Base-by-base conservation (phyloP, 2,329 filamentous ascomycete genomes). In the Xylariaceae sp. region DNA sequence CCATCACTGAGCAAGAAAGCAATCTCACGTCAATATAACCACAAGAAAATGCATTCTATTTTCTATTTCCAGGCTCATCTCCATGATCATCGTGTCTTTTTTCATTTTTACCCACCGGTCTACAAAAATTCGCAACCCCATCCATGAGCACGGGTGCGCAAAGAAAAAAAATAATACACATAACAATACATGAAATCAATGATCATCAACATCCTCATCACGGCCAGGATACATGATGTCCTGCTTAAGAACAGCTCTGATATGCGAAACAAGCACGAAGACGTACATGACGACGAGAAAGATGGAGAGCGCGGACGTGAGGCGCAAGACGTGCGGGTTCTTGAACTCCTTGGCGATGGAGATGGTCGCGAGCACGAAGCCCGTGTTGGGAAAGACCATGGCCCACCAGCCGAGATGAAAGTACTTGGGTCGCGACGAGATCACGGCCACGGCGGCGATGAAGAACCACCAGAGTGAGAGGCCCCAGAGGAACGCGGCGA, bases 341-440 rank as follows among this genome's bases (percentile, higher is more conserved):
- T 72, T 67, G 6, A 85, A 73, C 42, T 77, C 76, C 3, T 77
- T 77, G 0, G 77, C 80, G 18, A 85, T 79, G 5, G 78, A 73
- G 53, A 84, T 82, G 0, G 82, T 84, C 2, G 80, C 80, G 51
- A 86, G 73, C 3, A 79, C 80, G 66, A 85, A 85, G 3, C 83
- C 83, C 0, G 80, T 81, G 70, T 86, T 86, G 51, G 83, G 83
- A 70, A 86, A 86, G 8, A 85, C 81, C 70, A 83, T 79, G 0
- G 84, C 83, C 81, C 83, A 88, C 83, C 83, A 87, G 0, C 82
- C 82, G 1, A 87, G 75, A 62, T 84, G 81, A 64, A 85, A 85
- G 63, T 75, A 73, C 68, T 77, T 78, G 65, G 80, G 76, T 3
- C 75, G 78, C 9, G 75, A 74, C 68, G 65, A 73, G 55, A 77